phyloP scores from a whole-genome alignment of 2,329 filamentous ascomycete species.

The Epichloe glyceriae region DNA sequence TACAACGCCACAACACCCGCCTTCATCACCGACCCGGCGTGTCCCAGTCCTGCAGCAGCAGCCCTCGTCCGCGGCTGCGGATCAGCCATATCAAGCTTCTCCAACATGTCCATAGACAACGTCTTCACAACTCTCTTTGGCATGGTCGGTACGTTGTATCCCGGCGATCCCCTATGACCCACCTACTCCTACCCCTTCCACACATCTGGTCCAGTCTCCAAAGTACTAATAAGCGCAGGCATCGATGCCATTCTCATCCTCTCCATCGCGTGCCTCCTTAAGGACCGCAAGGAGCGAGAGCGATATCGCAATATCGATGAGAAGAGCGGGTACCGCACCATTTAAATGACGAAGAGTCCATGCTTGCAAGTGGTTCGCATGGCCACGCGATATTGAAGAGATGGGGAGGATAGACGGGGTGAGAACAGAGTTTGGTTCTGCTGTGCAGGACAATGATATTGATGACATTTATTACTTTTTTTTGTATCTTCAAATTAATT shows the following conservation, averaged over 20 bases:
- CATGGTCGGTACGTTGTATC: slow-evolving; percentile 46
- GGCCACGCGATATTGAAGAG: neutral
- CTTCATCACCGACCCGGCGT: slow-evolving; percentile 56
- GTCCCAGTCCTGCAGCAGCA: slow-evolving; percentile 57
- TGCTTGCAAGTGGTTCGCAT: neutral
- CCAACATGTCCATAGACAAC: slow-evolving; percentile 58
- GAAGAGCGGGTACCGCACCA: slow-evolving; percentile 48
- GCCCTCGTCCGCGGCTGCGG: slow-evolving; percentile 59
- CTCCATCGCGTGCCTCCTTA: slow-evolving; percentile 61
- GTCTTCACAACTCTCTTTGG: slow-evolving; percentile 73
- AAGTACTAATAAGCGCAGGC: slow-evolving; percentile 20
- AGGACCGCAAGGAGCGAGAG: slow-evolving; percentile 68
- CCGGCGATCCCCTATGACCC: too few species aligned
- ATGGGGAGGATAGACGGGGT: neutral
- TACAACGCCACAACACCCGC: slow-evolving; percentile 57
- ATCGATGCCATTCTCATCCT: slow-evolving; percentile 57
- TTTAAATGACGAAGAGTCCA: slow-evolving; percentile 19
- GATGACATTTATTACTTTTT: neutral
- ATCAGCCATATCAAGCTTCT: slow-evolving; percentile 51
- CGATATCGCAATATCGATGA: slow-evolving; percentile 71
- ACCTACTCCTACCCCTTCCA: neutral
- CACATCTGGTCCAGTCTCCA: neutral
- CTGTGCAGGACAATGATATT: neutral
- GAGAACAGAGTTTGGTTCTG: neutral
- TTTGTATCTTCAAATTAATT: neutral